These are phyloP conservation scores for Lipomyces chichibuensis DNA, from an alignment of 805 yeast genomes.

Conservation along the genomic window DNA sequence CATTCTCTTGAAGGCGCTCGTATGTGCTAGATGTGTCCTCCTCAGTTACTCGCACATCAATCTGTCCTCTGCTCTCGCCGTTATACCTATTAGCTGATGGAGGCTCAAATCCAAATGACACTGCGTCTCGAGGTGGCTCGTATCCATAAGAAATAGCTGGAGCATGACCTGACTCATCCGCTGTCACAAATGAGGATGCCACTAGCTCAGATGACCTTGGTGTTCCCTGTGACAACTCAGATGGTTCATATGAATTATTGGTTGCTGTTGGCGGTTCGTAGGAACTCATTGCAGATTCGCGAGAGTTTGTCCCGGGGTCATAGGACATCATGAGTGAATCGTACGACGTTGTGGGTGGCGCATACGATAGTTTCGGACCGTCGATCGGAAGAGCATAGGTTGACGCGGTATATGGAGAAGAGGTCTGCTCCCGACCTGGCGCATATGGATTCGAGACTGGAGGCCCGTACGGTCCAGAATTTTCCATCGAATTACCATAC, in stretches of 20 bases:
- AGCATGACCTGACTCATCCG: neutral
- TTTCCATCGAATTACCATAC: neutral
- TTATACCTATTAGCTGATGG: neutral
- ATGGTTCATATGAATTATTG: constrained; percentile 28
- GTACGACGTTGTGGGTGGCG: constrained; percentile 16
- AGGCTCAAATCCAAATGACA: constrained; percentile 4
- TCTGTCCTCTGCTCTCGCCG: neutral
- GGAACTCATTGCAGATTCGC: constrained; percentile 1
- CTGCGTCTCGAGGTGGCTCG: neutral
- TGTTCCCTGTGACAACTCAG: neutral
- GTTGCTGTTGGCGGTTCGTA: constrained; percentile 12
- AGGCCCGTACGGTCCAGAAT: constrained; percentile 2
- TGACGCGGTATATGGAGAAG: constrained; percentile 19
- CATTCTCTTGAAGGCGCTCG: neutral
- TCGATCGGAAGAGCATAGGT: neutral
- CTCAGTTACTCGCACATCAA: neutral
- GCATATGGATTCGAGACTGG: constrained; percentile 15
- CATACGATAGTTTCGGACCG: neutral
- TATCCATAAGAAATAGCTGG: neutral
- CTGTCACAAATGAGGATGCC: neutral
- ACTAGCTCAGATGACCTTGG: neutral
- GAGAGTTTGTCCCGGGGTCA: constrained; percentile 8
- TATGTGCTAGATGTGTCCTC: neutral
- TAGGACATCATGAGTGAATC: constrained; percentile 10
- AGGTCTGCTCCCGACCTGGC: constrained; percentile 17